These are phyloP conservation scores for Trichomonas vaginalis DNA, from an alignment of 208 protist genomes.

Conservation along the genomic window DNA sequence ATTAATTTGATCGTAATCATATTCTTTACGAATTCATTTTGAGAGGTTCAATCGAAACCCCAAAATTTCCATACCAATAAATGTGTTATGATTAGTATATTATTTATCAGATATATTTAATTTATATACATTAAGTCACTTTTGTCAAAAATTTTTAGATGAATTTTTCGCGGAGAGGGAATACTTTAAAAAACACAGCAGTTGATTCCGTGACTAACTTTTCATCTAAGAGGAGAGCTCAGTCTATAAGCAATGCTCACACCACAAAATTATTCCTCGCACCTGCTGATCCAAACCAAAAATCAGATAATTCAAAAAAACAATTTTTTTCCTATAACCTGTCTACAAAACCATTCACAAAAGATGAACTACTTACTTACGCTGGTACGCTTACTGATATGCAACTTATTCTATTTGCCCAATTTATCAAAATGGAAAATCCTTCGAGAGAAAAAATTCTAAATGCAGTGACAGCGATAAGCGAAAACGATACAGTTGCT, in stretches of 20 bases:
- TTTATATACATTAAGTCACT: too few species aligned
- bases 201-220: not conserved
- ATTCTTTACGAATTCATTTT: too few species aligned
- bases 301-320: not conserved
- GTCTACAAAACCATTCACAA: not conserved
- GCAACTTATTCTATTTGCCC: not conserved
- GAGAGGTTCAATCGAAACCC: too few species aligned
- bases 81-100: too few species aligned
- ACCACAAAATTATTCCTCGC: not conserved
- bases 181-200: not conserved
- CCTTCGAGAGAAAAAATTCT: not conserved
- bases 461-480: not conserved
- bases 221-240: not conserved
- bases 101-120: too few species aligned
- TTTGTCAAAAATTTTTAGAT: too few species aligned
- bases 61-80: too few species aligned
- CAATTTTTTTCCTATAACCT: not conserved
- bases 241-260: not conserved
- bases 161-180: not conserved
- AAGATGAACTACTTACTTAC: not conserved
- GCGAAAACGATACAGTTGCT: not conserved
- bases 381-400: not conserved
- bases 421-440: not conserved
- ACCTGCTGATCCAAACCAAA: not conserved
- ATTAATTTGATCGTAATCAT: too few species aligned